Evolutionary conservation across 2,329 filamentous ascomycete species (phyloP).

Genomic region (Zymoseptoria ardabiliae): DNA sequence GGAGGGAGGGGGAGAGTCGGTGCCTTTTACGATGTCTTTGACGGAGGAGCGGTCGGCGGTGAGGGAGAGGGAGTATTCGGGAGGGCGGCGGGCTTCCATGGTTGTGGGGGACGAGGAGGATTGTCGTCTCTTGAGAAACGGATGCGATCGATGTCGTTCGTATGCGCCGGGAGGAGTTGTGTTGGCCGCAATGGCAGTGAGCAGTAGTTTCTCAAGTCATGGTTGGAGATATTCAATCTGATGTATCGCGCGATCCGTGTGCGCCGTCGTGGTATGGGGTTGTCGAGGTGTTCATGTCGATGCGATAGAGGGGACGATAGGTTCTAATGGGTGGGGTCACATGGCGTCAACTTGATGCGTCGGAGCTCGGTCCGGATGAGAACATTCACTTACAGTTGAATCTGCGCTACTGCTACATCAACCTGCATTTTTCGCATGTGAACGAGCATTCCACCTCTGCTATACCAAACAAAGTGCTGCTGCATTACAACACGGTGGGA

Average conservation of each 20-base stretch:
- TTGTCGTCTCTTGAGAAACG: not conserved
- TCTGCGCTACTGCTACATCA: not conserved
- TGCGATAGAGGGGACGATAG: not conserved
- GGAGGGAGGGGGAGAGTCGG: not conserved
- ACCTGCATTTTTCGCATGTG: not conserved
- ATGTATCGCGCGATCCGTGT: not conserved
- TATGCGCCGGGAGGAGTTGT: not conserved
- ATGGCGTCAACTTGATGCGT: not conserved
- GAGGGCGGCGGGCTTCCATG: conserved; percentile 62
- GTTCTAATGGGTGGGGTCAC: not conserved
- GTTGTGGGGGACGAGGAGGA: not conserved
- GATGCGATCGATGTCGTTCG: not conserved
- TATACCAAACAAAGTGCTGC: too few relatives aligned
- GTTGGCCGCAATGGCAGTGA: conserved; percentile 6
- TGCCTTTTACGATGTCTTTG: conserved; percentile 83
- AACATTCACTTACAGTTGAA: not conserved
- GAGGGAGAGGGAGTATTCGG: conserved; percentile 88
- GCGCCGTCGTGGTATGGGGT: not conserved
- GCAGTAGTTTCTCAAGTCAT: conserved; percentile 3
- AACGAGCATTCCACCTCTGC: not conserved
- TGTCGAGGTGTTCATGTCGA: not conserved
- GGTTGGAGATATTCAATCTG: not conserved
- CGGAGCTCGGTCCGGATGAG: not conserved
- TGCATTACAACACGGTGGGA: too few relatives aligned
- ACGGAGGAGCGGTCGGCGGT: conserved; percentile 86